phyloP scores from a whole-genome alignment of 805 yeast genomes.

The Grigorovia humatica region DNA sequence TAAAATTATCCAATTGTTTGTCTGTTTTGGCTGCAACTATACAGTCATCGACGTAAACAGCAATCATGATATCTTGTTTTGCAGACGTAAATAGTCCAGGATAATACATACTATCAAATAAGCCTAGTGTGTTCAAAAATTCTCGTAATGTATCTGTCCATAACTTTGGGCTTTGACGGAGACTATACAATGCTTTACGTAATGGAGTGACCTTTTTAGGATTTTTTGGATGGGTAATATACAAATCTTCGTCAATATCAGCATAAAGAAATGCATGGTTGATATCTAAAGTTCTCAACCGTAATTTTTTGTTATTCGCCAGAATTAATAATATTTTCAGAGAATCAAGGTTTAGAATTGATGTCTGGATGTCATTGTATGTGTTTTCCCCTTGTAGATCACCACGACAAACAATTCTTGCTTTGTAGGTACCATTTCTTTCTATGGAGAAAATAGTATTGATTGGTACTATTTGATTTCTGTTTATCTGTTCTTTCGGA shows the following conservation, averaged over 20 bases:
- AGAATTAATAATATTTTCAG: slow-evolving; percentile 1
- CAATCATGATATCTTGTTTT: too few species aligned
- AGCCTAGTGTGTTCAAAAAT: too few species aligned
- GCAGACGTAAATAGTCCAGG: too few species aligned
- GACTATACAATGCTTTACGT: background rate
- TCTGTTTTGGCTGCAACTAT: too few species aligned
- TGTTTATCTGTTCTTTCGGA: background rate
- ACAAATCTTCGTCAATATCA: background rate
- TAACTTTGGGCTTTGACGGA: too few species aligned
- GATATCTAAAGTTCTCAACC: slow-evolving; percentile 2
- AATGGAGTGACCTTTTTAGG: slow-evolving; percentile 2
- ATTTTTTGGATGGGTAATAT: background rate
- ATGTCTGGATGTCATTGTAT: slow-evolving; percentile 1
- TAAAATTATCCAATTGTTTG: too few species aligned
- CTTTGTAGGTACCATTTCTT: slow-evolving; percentile 4
- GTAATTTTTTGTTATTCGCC: background rate
- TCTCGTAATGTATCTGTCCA: too few species aligned
- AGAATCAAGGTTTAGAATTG: background rate
- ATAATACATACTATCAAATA: too few species aligned
- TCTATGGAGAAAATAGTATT: slow-evolving; percentile 2
- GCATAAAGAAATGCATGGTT: slow-evolving; percentile 5
- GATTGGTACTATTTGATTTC: background rate
- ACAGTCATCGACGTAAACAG: too few species aligned
- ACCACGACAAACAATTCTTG: slow-evolving; percentile 5
- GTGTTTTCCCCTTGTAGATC: slow-evolving; percentile 2